Conservation (phyloP, 305 asterid species). For the Solanum hybrid region DNA sequence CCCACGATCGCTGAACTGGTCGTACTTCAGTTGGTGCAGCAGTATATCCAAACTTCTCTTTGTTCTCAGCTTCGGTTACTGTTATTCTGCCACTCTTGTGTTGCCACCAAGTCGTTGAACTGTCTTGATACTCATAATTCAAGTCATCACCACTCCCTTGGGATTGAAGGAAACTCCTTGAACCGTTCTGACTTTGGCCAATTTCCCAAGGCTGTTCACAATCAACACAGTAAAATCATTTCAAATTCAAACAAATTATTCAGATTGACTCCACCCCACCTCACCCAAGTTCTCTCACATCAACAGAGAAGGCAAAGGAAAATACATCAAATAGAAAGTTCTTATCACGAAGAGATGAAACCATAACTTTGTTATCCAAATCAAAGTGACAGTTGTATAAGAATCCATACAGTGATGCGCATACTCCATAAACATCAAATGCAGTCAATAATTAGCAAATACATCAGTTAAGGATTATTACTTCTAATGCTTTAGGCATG, state of each 20-base stretch:
- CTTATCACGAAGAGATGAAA: background rate
- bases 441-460: background rate
- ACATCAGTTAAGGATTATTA: background rate
- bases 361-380: background rate
- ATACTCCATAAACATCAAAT: background rate
- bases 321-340: background rate
- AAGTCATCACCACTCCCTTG: slow-evolving; percentile 31
- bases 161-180: slow-evolving; percentile 22
- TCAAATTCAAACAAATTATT: background rate
- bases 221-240: background rate
- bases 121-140: slow-evolving; percentile 24
- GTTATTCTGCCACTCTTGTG: slow-evolving; percentile 46
- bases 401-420: background rate
- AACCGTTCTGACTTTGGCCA: slow-evolving; percentile 31
- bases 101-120: slow-evolving; percentile 52
- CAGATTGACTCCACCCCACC: background rate
- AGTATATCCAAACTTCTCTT: slow-evolving; percentile 29
- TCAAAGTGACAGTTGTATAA: background rate
- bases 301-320: background rate
- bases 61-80: slow-evolving; percentile 46
- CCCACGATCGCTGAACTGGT: slow-evolving; percentile 62
- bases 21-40: slow-evolving; percentile 20
- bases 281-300: background rate
- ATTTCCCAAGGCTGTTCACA: slow-evolving; percentile 74
- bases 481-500: background rate